Base-by-base conservation (phyloP, 768 basidiomycete species). In the Leucogyrophana mollusca region DNA sequence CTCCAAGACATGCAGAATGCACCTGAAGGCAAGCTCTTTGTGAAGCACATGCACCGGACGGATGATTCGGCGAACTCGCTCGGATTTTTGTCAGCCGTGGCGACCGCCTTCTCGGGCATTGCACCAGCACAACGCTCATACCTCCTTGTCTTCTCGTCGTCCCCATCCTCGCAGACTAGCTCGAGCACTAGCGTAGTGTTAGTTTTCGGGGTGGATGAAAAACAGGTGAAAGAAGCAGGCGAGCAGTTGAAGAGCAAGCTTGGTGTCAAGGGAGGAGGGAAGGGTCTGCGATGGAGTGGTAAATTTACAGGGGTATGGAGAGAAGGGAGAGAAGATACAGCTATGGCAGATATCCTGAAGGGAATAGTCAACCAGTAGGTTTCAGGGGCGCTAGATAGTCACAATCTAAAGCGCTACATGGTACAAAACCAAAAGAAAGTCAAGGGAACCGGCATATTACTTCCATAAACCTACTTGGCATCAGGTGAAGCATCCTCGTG, bases 241-340 rank as follows among this genome's bases (percentile, higher is more conserved):
- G 82, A 82, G 3, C 69, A 60, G 20, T 59, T 87, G 34, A 87
- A 80, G 60, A 58, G 65, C 4, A 80, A 74, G 52, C 67, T 86
- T 22, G 70, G 71, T 8, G 72, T 86, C 38, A 91, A 84, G 67
- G 90, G 90, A 6, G 90, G 90, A 9, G 87, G 89, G 4, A 89
- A 85, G 57, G 88, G 86, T 2, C 53, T 68, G 14, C 78, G 76
- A 54, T 90, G 88, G 84, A 89, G 87, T 50, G 88, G 89, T 9
- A 85, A 90, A 60, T 30, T 30, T 13, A 13, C 13, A 7, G 27
- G 27, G 6, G 74, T 81, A 11, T 87, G 84, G 84, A 77, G 74
- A 55, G 71, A 68, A 14, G 64, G 51, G 4, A 72, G 70, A 49
- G 80, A 83, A 52, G 66, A 65, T 20, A 56, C 49, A 8, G 37